Evolutionary conservation across 2,329 filamentous ascomycete species (phyloP).

Genomic region (Colletotrichum caudatum): DNA sequence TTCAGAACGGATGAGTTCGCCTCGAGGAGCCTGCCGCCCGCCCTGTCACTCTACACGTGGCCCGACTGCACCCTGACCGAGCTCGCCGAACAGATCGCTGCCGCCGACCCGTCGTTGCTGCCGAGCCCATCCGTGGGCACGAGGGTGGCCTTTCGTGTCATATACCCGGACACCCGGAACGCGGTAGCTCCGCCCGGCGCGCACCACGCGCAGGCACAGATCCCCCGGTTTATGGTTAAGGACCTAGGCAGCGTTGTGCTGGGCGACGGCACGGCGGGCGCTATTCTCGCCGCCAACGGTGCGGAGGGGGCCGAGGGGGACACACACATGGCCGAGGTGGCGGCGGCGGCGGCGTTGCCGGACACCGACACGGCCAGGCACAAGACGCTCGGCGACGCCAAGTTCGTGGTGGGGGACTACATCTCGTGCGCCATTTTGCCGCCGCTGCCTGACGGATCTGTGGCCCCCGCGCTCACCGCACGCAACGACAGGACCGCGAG

Average conservation of each 20-base stretch:
- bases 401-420: slow-evolving; percentile 91
- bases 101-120: slow-evolving; percentile 71
- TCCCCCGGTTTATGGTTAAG: slow-evolving; percentile 76
- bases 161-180: slow-evolving; percentile 79
- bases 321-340: slow-evolving; percentile 41
- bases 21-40: slow-evolving; percentile 68
- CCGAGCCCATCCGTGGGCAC: slow-evolving; percentile 83
- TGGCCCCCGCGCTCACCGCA: slow-evolving; percentile 72
- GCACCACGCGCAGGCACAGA: slow-evolving; percentile 55
- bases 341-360: not conserved
- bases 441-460: slow-evolving; percentile 78
- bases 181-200: slow-evolving; percentile 44
- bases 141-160: slow-evolving; percentile 86
- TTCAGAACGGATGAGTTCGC: slow-evolving; percentile 77
- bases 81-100: slow-evolving; percentile 80
- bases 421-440: slow-evolving; percentile 85
- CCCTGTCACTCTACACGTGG: slow-evolving; percentile 89
- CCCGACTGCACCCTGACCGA: slow-evolving; percentile 83
- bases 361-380: slow-evolving; percentile 49
- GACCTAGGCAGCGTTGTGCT: slow-evolving; percentile 88
- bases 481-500: slow-evolving; percentile 58
- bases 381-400: slow-evolving; percentile 80
- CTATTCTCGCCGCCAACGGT: slow-evolving; percentile 57
- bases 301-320: slow-evolving; percentile 48
- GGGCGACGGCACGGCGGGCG: slow-evolving; percentile 60